Evolutionary conservation across 352 stramenopile species (phyloP).

Genomic region (Globisporangium barbulae): DNA sequence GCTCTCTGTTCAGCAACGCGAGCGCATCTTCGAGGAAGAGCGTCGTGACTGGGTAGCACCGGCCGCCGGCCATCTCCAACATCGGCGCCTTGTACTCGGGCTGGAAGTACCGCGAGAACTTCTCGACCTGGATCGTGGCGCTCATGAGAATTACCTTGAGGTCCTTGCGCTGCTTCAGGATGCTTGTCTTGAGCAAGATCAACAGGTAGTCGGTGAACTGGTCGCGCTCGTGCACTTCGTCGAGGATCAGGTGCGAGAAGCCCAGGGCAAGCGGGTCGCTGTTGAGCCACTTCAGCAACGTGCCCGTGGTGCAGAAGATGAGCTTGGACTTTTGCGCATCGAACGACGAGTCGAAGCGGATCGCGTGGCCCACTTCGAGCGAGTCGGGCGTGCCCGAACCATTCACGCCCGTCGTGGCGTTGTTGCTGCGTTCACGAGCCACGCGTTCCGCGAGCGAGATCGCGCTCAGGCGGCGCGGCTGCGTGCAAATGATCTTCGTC

Average conservation of each 20-base stretch:
- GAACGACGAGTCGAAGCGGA: constrained; percentile 88
- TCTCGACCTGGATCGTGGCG: constrained; percentile 94
- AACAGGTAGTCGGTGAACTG: constrained; percentile 96
- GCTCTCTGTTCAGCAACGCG: constrained; percentile 33
- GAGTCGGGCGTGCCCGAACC: constrained; percentile 5
- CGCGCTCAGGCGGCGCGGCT: constrained; percentile 91
- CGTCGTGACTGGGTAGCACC: constrained; percentile 89
- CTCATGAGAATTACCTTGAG: constrained; percentile 95
- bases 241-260: constrained; percentile 93
- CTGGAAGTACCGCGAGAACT: constrained; percentile 92
- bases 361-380: constrained; percentile 87
- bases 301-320: constrained; percentile 98
- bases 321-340: constrained; percentile 85
- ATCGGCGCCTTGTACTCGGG: constrained; percentile 65
- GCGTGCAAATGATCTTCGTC: constrained; percentile 89
- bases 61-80: constrained; percentile 73
- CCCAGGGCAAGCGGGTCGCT: constrained; percentile 68
- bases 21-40: constrained; percentile 92
- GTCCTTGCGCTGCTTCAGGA: constrained; percentile 77
- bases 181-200: constrained; percentile 89
- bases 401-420: constrained; percentile 28
- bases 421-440: constrained; percentile 72
- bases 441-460: constrained; percentile 90
- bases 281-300: constrained; percentile 82
- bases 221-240: constrained; percentile 96